Base-by-base conservation (phyloP, 768 basidiomycete species). In the Macrolepiota fuliginosa region DNA sequence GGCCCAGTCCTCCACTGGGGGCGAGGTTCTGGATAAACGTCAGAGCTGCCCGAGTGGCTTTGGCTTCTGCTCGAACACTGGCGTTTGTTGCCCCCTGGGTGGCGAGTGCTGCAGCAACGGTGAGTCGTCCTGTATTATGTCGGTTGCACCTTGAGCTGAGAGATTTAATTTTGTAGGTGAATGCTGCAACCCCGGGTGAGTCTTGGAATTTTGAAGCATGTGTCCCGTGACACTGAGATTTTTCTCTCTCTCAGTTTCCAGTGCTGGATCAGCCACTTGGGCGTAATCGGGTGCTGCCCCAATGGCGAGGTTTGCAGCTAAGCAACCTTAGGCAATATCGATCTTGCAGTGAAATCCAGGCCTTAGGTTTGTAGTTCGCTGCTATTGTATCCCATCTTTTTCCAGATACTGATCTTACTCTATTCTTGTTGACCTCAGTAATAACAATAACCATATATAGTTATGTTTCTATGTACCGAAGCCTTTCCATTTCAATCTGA, bases 71-170 rank as follows among this genome's bases (percentile, higher is more conserved):
- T 40, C 29, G 13, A 61, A 64, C 27, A 47, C 32, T 17, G 53
- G 42, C 6, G 27, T 29, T 32, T 65, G 64, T 37, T 65, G 64
- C 46, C 64, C 64, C 22, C 1, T 64, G 11, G 61, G 61, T 13
- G 61, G 64, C 17, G 40, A 58, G 35, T 62, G 61, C n/a, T 64
- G 64, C 27, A 46, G 45, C n/a, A 15, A 52, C 40, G 57, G 62
- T 49, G 5, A 27, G 52, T 40, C 15, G 7, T 46, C 17, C n/a
- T 32, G n/a, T 37, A 6, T 12, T 15, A 6, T 19, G 4, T n/a
- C 13, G 12, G n/a, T 12, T 4, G 22, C 10, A 13, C 22, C 4
- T 25, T 25, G 15, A n/a, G 22, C 47, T 49, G 47, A 49, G 47
- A 49, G 9, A 22, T 49, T 49, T 24, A 10, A 10, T 49, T 49